Conservation (phyloP, 805 yeast genomes). For the Barnettozyma populi region DNA sequence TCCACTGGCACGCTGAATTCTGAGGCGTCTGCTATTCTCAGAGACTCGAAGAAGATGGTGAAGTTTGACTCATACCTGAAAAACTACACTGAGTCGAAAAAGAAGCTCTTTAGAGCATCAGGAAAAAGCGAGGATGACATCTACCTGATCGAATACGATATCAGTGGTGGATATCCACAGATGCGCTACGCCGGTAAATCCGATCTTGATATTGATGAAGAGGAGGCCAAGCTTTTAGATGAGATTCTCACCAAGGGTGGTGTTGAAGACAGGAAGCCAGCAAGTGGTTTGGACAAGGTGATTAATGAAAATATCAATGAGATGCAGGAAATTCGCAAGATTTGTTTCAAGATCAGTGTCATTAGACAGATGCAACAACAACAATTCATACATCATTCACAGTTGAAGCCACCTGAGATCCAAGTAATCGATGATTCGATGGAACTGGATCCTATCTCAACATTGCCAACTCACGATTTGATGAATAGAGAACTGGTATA, state of each 20-base stretch:
- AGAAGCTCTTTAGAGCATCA: constrained; percentile 17
- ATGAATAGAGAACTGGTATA: constrained; percentile 56
- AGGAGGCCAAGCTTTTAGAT: constrained; percentile 41
- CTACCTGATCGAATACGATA: constrained; percentile 79
- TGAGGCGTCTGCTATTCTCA: constrained; percentile 63
- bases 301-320: constrained; percentile 62
- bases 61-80: constrained; percentile 35
- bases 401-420: constrained; percentile 63
- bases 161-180: constrained; percentile 74
- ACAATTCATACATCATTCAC: constrained; percentile 67
- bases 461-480: constrained; percentile 63
- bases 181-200: constrained; percentile 48
- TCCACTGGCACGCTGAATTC: constrained; percentile 47
- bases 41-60: constrained; percentile 65
- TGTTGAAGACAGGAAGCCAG: constrained; percentile 33
- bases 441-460: constrained; percentile 82
- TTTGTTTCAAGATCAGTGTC: constrained; percentile 82
- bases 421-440: constrained; percentile 50
- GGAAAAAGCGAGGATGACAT: constrained; percentile 32
- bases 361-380: constrained; percentile 89
- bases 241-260: constrained; percentile 31
- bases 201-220: constrained; percentile 38
- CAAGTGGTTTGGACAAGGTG: constrained; percentile 55
- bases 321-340: constrained; percentile 83
- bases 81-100: constrained; percentile 31